Conservation (phyloP, 2,329 filamentous ascomycete genomes). For the Pseudogymnoascus sp. region DNA sequence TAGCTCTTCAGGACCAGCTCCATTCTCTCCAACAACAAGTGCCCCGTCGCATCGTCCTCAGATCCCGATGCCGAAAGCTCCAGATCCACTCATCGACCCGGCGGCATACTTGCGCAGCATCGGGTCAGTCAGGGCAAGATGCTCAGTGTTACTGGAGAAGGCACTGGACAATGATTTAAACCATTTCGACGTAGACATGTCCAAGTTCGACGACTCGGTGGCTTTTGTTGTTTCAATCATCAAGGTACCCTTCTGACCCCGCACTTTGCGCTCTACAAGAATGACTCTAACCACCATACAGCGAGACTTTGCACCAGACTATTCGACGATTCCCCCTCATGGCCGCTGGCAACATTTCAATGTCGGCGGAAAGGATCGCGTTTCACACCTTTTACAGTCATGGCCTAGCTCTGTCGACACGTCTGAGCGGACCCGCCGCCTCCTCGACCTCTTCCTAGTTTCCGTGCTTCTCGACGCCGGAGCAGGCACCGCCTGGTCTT, state of each 20-base stretch:
- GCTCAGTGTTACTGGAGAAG: constrained; percentile 52
- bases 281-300: constrained; percentile 27
- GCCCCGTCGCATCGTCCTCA: constrained; percentile 51
- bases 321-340: constrained; percentile 73
- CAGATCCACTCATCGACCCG: constrained; percentile 81
- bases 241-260: constrained; percentile 44
- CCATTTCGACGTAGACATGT: constrained; percentile 65
- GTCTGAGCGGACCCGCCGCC: constrained; percentile 64
- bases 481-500: constrained; percentile 83
- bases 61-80: constrained; percentile 73
- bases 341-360: constrained; percentile 79
- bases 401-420: constrained; percentile 64
- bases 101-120: constrained; percentile 87
- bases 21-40: constrained; percentile 11
- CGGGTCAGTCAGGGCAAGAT: constrained; percentile 74
- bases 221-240: constrained; percentile 67
- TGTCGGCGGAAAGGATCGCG: constrained; percentile 67
- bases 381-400: constrained; percentile 62
- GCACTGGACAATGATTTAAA: constrained; percentile 61
- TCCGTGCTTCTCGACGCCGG: constrained; percentile 82
- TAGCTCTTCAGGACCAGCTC: neutral
- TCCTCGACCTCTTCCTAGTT: constrained; percentile 72
- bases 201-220: constrained; percentile 60
- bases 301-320: constrained; percentile 65
- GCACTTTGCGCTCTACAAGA: constrained; percentile 8